phyloP scores from a whole-genome alignment of 495 filamentous ascomycete genomes.

The Aspergillus mulundensis region DNA sequence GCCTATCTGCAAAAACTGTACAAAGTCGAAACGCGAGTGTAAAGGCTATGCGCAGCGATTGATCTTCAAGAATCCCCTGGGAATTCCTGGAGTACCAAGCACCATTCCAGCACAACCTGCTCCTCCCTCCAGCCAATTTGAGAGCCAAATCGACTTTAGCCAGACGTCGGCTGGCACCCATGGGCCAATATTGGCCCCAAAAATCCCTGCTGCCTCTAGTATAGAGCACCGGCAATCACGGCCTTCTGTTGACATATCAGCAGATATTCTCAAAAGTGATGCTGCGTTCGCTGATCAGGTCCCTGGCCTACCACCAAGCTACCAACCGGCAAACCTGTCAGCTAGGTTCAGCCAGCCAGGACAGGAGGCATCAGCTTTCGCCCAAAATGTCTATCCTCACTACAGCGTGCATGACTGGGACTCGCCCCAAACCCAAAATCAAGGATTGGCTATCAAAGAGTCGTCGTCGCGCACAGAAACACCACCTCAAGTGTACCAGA shows the following conservation, averaged over 20 bases:
- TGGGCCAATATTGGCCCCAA: conserved; percentile 37
- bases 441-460: neutral
- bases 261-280: neutral
- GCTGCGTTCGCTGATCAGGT: neutral
- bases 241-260: neutral
- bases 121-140: conserved; percentile 21
- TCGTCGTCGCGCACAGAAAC: neutral
- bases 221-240: conserved; percentile 12
- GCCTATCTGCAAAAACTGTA: conserved; percentile 86
- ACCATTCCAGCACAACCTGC: conserved; percentile 18
- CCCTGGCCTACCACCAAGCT: neutral
- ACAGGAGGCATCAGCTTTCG: conserved; percentile 4
- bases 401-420: neutral
- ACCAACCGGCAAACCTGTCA: neutral
- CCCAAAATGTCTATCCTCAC: neutral
- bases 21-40: conserved; percentile 89
- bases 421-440: neutral
- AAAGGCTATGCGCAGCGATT: conserved; percentile 94
- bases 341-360: conserved; percentile 9
- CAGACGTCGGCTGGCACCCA: conserved; percentile 29
- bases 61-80: conserved; percentile 84
- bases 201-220: conserved; percentile 15
- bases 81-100: conserved; percentile 41
- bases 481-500: neutral
- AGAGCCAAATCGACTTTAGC: conserved; percentile 23